Percentiles rank a stretch among this genome's conserved stretches.
These are phyloP conservation scores for Striga hermonthica DNA, from an alignment of 305 asterid genomes.

Conservation along the genomic window DNA sequence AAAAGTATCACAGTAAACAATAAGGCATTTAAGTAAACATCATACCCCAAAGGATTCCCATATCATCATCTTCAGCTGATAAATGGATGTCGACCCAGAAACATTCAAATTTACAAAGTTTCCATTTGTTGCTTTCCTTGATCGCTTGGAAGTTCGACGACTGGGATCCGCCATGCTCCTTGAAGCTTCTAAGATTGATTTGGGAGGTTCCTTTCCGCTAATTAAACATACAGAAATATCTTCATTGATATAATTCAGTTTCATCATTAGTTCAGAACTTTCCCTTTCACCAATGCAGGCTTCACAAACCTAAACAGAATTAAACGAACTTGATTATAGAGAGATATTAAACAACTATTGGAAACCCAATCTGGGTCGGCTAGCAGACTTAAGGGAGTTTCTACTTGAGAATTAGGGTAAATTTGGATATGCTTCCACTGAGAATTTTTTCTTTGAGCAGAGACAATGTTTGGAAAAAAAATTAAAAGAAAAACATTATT, in stretches of 20 bases:
- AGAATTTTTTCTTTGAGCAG: too few species aligned
- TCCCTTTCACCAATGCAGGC: slow-evolving; percentile 94
- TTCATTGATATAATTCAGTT: slow-evolving; percentile 78
- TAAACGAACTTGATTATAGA: slow-evolving; percentile 14
- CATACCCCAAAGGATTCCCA: slow-evolving; percentile 99
- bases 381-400: slow-evolving; percentile 21
- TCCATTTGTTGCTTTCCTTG: slow-evolving; percentile 77
- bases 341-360: slow-evolving; percentile 26
- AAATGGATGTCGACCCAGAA: slow-evolving; percentile 80
- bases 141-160: slow-evolving; percentile 93
- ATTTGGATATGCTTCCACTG: too few species aligned
- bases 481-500: too few species aligned
- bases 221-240: slow-evolving; percentile 79
- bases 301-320: slow-evolving; percentile 69
- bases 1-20: slow-evolving; percentile 18
- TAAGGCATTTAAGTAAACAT: slow-evolving; percentile 13
- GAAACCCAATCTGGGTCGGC: slow-evolving; percentile 12
- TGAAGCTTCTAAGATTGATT: slow-evolving; percentile 83
- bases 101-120: slow-evolving; percentile 85
- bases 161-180: slow-evolving; percentile 54
- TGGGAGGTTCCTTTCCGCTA: slow-evolving; percentile 94
- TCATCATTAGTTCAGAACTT: slow-evolving; percentile 84
- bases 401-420: neutral
- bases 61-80: slow-evolving; percentile 97
- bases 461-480: too few species aligned